Evolutionary conservation across 2,329 filamentous ascomycete genomes (phyloP).

Genomic region (Cladosporium sp.): DNA sequence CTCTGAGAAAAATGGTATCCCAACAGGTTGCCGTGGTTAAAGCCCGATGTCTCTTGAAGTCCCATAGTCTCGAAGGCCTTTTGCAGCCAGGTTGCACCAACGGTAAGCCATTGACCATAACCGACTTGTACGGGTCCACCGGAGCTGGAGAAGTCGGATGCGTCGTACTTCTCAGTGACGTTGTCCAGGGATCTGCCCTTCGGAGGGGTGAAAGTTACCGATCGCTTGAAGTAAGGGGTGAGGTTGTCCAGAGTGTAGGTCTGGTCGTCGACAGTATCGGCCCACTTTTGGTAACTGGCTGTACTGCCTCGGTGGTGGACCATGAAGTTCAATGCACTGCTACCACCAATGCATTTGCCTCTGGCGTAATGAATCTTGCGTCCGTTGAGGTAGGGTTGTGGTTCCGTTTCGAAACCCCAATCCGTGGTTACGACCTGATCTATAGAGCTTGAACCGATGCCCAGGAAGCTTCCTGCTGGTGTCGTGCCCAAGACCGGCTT

Average conservation of each 20-base stretch:
- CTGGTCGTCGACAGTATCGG: slow-evolving; percentile 39
- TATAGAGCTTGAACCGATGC: slow-evolving; percentile 18
- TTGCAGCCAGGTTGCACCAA: slow-evolving; percentile 32
- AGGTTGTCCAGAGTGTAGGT: slow-evolving; percentile 33
- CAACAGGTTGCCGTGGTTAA: slow-evolving; percentile 31
- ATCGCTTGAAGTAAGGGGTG: slow-evolving; percentile 29
- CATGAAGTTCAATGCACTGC: slow-evolving; percentile 31
- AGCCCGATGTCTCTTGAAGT: slow-evolving; percentile 30
- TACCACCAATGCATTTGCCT: slow-evolving; percentile 34
- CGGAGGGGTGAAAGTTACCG: slow-evolving; percentile 26
- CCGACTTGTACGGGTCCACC: slow-evolving; percentile 37
- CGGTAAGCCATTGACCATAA: slow-evolving; percentile 31
- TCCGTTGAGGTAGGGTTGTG: slow-evolving; percentile 24
- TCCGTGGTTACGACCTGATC: slow-evolving; percentile 26
- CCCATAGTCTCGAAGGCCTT: slow-evolving; percentile 32
- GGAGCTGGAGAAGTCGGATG: slow-evolving; percentile 26
- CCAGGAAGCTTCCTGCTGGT: slow-evolving; percentile 28
- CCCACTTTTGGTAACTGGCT: slow-evolving; percentile 38
- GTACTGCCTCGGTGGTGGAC: slow-evolving; percentile 34
- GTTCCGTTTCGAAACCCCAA: slow-evolving; percentile 32
- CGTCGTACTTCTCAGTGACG: slow-evolving; percentile 29
- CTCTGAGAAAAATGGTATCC: slow-evolving; percentile 26
- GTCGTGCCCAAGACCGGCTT: slow-evolving; percentile 11
- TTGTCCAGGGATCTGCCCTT: slow-evolving; percentile 28
- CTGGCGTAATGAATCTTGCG: slow-evolving; percentile 30